Evolutionary conservation across 1,139 yeast genomes (phyloP).

Genomic region (Eremothecium sinecaudum): DNA sequence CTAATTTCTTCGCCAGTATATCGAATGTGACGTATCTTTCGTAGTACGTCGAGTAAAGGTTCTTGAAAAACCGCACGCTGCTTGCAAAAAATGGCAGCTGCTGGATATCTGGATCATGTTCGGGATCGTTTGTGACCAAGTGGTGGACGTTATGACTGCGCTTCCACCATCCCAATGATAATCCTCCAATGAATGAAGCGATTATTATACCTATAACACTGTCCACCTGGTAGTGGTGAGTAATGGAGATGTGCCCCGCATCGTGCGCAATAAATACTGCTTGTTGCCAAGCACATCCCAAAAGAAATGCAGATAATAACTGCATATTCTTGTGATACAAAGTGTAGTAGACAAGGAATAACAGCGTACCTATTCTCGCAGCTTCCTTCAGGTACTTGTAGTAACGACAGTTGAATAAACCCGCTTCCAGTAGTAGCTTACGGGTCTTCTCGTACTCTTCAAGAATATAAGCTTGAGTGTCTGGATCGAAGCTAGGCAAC

Average conservation of each 20-base stretch:
- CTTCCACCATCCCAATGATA: constrained; percentile 93
- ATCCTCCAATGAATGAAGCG: constrained; percentile 79
- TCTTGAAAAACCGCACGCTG: constrained; percentile 55
- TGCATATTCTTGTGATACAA: constrained; percentile 38
- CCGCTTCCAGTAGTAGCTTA: constrained; percentile 43
- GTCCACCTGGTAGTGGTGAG: constrained; percentile 74
- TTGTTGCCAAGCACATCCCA: constrained; percentile 87
- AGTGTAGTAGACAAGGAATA: constrained; percentile 43
- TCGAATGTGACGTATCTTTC: constrained; percentile 61
- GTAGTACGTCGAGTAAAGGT: constrained; percentile 72
- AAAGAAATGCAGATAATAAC: constrained; percentile 48
- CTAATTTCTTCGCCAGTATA: constrained; percentile 45
- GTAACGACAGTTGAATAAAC: constrained; percentile 64
- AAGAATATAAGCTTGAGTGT: constrained; percentile 52
- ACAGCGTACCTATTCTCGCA: constrained; percentile 48
- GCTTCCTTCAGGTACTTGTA: constrained; percentile 61
- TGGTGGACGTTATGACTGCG: constrained; percentile 88
- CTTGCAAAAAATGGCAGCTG: constrained; percentile 89
- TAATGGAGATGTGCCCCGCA: constrained; percentile 77
- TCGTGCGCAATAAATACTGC: constrained; percentile 82
- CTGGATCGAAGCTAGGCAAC: constrained; percentile 57
- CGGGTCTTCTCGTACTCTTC: constrained; percentile 55
- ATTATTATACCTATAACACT: constrained; percentile 62
- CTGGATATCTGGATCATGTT: constrained; percentile 90
- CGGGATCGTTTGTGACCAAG: constrained; percentile 78